These are phyloP conservation scores for Taiozyma sp. DNA, from an alignment of 1,139 yeast genomes.

Conservation along the genomic window DNA sequence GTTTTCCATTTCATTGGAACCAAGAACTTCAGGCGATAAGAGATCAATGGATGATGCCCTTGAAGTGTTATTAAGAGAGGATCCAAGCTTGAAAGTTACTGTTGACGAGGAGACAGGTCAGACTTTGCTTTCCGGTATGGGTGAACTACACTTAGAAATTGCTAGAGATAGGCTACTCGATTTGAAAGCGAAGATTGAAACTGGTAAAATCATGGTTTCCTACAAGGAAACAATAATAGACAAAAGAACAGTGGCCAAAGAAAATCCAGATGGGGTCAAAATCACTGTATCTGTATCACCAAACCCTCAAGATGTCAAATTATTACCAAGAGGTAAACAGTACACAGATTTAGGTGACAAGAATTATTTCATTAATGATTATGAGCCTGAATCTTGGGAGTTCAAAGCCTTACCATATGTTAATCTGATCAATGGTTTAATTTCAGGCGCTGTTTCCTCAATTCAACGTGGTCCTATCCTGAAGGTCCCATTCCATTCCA, in stretches of 20 bases:
- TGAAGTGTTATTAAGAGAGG: conserved; percentile 66
- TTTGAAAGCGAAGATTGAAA: conserved; percentile 72
- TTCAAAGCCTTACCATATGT: conserved; percentile 42
- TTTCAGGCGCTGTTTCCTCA: conserved; percentile 63
- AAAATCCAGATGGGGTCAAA: conserved; percentile 24
- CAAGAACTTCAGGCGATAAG: conserved; percentile 77
- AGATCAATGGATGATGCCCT: conserved; percentile 64
- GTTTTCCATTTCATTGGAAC: conserved; percentile 81
- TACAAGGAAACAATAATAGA: conserved; percentile 68
- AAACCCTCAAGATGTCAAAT: conserved; percentile 37
- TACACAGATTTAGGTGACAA: conserved; percentile 33
- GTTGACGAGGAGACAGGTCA: conserved; percentile 88
- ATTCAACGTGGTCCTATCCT: conserved; percentile 55
- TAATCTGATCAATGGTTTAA: conserved; percentile 44
- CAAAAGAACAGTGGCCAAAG: conserved; percentile 20
- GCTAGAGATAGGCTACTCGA: conserved; percentile 76
- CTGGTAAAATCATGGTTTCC: conserved; percentile 82
- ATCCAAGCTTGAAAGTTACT: conserved; percentile 63
- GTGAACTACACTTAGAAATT: conserved; percentile 72
- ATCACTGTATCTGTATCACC: conserved; percentile 44
- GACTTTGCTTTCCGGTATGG: conserved; percentile 89
- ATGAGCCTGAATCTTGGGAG: conserved; percentile 23
- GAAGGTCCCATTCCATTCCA: conserved; percentile 61
- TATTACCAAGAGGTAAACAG: conserved; percentile 25
- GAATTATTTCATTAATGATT: conserved; percentile 28